Base-by-base conservation (phyloP, 306 rosid species). In the Gynostemma pentaphyllum region DNA sequence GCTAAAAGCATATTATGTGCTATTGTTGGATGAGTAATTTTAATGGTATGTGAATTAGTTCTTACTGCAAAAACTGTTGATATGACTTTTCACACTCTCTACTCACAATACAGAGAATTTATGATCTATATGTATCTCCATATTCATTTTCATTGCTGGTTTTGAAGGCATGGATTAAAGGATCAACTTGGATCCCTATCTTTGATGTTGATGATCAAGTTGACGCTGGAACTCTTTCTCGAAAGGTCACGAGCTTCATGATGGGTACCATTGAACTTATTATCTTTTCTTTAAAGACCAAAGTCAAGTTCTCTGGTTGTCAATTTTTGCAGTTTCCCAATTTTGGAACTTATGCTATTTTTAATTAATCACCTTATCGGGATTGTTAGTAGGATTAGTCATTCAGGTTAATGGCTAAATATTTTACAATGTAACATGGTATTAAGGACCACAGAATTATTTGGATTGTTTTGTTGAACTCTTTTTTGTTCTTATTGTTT, bases 101-200 rank as follows among this genome's bases (percentile, higher is more conserved):
- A 54, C 62, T n/a, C 7, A 41, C 62, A 7, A 28, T 53, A 21
- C 30, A 30, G 24, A 9, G 28, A 56, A 18, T 56, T 56, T 34
- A 10, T 56, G 44, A 56, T 36, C 8, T 18, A 21, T 1, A 56
- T n/a, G n/a, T 3, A 54, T 54, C 61, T 54, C 10, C 63, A 34
- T 56, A 56, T 56, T 56, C 37, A 19, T 56, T n/a, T n/a, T 56
- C 63, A 19, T 19, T 56, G 63, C 21, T 34, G 26, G 67, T 57
- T 55, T 13, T 56, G 44, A 67, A 92, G 98, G 98, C 98, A 57
- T 86, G 98, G 95, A 83, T 92, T 66, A 88, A 81, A 79, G 90
- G 85, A 61, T 86, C 96, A 34, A 81, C 87, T 45, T 92, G 96
- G 96, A 84, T 88, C 76, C 96, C 95, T 30, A 76, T 92, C 71